Percentiles rank a stretch among this genome's conserved stretches.
Evolutionary conservation across 148 eudicot species (phyloP).

Genomic region (Camellia granthamiana): DNA sequence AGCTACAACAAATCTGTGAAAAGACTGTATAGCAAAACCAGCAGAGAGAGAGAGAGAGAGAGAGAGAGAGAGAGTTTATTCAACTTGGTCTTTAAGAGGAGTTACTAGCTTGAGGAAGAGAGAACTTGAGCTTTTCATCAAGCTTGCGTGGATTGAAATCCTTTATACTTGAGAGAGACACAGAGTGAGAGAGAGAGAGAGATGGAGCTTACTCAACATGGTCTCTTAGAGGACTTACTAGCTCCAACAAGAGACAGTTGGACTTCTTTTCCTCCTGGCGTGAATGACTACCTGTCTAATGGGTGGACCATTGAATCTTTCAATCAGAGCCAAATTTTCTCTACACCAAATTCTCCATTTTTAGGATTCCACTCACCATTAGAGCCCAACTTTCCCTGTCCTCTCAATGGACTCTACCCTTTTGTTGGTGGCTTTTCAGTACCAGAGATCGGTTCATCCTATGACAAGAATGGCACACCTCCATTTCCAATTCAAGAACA

Average conservation of each 20-base stretch:
- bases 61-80: constrained; percentile 17
- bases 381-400: constrained; percentile 19
- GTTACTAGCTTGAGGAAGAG: constrained; percentile 17
- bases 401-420: constrained; percentile 26
- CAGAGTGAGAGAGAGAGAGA: constrained; percentile 26
- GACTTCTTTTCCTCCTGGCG: constrained; percentile 4
- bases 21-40: no score
- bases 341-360: constrained; percentile 18
- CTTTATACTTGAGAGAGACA: constrained; percentile 12
- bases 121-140: neutral
- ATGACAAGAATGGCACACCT: constrained; percentile 8
- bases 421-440: constrained; percentile 15
- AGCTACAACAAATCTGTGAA: no score
- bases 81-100: constrained; percentile 19
- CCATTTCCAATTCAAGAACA: constrained; percentile 5
- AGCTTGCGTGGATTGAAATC: neutral
- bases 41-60: constrained; percentile 6
- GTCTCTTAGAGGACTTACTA: constrained; percentile 30
- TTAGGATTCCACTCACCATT: constrained; percentile 23
- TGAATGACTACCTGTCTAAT: constrained; percentile 21
- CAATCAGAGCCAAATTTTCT: constrained; percentile 23
- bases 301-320: constrained; percentile 23
- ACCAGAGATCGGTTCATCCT: constrained; percentile 9
- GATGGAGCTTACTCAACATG: constrained; percentile 32
- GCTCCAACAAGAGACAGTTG: constrained; percentile 27